These are phyloP conservation scores for Leishmania turanica DNA, from an alignment of 208 protist genomes.

Conservation along the genomic window DNA sequence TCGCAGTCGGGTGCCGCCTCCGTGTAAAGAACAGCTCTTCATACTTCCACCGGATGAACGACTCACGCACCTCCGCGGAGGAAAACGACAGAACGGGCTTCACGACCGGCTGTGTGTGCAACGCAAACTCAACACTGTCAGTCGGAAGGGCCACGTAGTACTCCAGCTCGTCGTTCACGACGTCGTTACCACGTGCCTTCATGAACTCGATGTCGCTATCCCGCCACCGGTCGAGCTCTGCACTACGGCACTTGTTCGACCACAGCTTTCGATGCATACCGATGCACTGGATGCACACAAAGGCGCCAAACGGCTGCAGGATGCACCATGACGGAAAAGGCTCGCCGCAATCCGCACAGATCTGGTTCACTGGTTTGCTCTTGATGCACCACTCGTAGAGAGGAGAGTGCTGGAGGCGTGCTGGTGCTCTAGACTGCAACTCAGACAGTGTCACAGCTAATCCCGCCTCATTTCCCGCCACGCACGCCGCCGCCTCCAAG, in stretches of 20 bases:
- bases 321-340: slow-evolving; percentile 68
- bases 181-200: slow-evolving; percentile 54
- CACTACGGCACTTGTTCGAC: slow-evolving; percentile 67
- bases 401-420: slow-evolving; percentile 43
- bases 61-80: slow-evolving; percentile 41
- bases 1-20: slow-evolving; percentile 24
- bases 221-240: slow-evolving; percentile 70
- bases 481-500: not conserved
- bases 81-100: slow-evolving; percentile 46
- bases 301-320: slow-evolving; percentile 65
- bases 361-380: slow-evolving; percentile 36
- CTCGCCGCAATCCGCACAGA: slow-evolving; percentile 67
- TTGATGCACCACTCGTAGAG: slow-evolving; percentile 49
- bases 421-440: slow-evolving; percentile 2
- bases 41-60: slow-evolving; percentile 71
- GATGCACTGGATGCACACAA: slow-evolving; percentile 81
- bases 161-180: slow-evolving; percentile 71
- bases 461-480: not conserved
- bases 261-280: slow-evolving; percentile 79
- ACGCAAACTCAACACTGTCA: slow-evolving; percentile 32
- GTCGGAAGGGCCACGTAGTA: slow-evolving; percentile 42
- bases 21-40: slow-evolving; percentile 54
- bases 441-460: not conserved
- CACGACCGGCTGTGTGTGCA: slow-evolving; percentile 22
- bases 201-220: slow-evolving; percentile 58